These are phyloP conservation scores for Aspergillus floridensis DNA, from an alignment of 2,329 filamentous ascomycete genomes.

Conservation along the genomic window DNA sequence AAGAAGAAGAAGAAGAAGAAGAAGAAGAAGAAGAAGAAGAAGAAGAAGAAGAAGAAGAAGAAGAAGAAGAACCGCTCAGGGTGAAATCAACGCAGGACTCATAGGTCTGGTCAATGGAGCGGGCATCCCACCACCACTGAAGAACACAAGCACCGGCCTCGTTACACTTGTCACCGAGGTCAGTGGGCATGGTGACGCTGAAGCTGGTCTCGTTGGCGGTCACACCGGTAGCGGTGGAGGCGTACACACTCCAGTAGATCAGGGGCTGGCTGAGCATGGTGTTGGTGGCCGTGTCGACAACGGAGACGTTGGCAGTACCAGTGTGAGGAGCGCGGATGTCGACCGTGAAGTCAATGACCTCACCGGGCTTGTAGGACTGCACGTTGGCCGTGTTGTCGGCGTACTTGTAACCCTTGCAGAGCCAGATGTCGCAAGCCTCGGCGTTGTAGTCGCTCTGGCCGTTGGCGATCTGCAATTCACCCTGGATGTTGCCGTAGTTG, in stretches of 20 bases:
- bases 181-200: constrained; percentile 32
- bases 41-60: too few relatives aligned
- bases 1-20: too few relatives aligned
- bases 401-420: constrained; percentile 60
- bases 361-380: constrained; percentile 50
- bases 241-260: constrained; percentile 32
- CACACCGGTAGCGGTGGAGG: constrained; percentile 29
- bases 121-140: constrained; percentile 37
- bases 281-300: constrained; percentile 48
- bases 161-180: constrained; percentile 26
- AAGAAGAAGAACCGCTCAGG: constrained; percentile 22
- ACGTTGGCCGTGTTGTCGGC: constrained; percentile 55
- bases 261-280: constrained; percentile 38
- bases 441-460: constrained; percentile 50
- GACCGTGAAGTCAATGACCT: constrained; percentile 44
- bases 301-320: constrained; percentile 50
- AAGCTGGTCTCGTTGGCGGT: constrained; percentile 29
- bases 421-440: constrained; percentile 51
- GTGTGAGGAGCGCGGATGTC: constrained; percentile 49
- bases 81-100: constrained; percentile 38
- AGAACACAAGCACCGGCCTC: constrained; percentile 33
- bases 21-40: too few relatives aligned
- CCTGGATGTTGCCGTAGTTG: constrained; percentile 58
- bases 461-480: constrained; percentile 50
- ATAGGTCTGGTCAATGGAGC: constrained; percentile 37